Percentiles rank a stretch among this genome's conserved stretches.
Conservation (phyloP, 2,329 filamentous ascomycete species). For the Aureobasidium sp. region DNA sequence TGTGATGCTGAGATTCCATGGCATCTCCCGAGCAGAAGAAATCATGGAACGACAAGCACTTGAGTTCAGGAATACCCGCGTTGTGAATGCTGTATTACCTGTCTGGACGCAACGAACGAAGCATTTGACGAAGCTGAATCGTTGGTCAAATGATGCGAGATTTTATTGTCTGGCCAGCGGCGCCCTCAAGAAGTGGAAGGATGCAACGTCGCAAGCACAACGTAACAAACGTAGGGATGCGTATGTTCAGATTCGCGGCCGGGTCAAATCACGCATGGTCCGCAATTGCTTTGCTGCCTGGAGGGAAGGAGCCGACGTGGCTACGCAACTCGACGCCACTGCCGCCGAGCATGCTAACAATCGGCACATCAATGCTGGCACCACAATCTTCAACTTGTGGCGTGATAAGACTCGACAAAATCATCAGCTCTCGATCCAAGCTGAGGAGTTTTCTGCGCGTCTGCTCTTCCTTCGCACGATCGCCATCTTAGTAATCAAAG, state of each 20-base stretch:
- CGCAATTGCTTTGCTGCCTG: constrained; percentile 35
- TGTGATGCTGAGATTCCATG: constrained; percentile 26
- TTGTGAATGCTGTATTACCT: constrained; percentile 33
- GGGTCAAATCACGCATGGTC: constrained; percentile 49
- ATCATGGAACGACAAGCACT: constrained; percentile 32
- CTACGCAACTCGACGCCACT: constrained; percentile 34
- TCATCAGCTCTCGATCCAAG: constrained; percentile 27
- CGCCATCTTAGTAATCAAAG: not conserved
- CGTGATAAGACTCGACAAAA: constrained; percentile 24
- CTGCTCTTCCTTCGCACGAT: not conserved
- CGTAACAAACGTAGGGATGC: constrained; percentile 49
- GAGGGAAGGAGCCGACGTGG: constrained; percentile 29
- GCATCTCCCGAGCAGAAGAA: constrained; percentile 26
- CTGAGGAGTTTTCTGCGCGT: constrained; percentile 22
- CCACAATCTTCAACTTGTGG: constrained; percentile 32
- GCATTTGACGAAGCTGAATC: constrained; percentile 42
- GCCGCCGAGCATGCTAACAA: constrained; percentile 32
- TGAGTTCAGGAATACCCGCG: constrained; percentile 36
- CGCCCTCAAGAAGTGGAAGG: constrained; percentile 46
- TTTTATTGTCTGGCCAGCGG: constrained; percentile 50
- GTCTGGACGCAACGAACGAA: constrained; percentile 32
- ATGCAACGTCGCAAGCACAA: constrained; percentile 43
- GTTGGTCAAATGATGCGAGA: constrained; percentile 48
- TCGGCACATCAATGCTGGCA: constrained; percentile 29
- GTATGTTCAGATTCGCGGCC: constrained; percentile 48